These are phyloP conservation scores for Mycena alexandri DNA, from an alignment of 768 basidiomycete genomes.

Conservation along the genomic window DNA sequence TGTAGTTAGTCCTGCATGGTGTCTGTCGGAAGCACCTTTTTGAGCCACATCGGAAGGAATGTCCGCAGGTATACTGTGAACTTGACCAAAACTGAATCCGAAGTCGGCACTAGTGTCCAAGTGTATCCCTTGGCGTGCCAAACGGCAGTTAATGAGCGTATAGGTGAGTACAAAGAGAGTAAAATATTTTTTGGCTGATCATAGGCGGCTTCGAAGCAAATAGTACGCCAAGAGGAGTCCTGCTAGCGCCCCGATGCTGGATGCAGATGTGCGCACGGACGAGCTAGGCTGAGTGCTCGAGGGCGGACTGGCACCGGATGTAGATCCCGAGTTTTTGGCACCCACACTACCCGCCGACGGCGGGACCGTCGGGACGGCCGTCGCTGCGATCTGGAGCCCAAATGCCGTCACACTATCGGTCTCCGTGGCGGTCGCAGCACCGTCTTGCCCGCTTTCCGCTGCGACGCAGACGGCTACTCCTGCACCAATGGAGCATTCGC, in stretches of 20 bases:
- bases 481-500: conserved; percentile 43
- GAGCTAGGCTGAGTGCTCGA: conserved; percentile 8
- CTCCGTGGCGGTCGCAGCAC: conserved; percentile 4
- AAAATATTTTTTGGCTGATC: neutral
- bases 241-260: conserved; percentile 6
- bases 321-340: neutral
- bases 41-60: too few relatives aligned
- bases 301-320: neutral
- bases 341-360: neutral
- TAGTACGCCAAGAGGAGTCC: conserved; percentile 6
- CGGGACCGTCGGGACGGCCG: neutral
- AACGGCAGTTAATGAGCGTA: conserved; percentile 35
- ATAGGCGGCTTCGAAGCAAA: conserved; percentile 8
- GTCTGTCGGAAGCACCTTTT: too few relatives aligned
- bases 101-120: too few relatives aligned
- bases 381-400: conserved; percentile 42
- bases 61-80: too few relatives aligned
- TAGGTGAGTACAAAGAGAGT: conserved; percentile 20
- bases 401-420: conserved; percentile 45
- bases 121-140: conserved; percentile 19
- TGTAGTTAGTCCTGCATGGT: too few relatives aligned
- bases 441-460: neutral
- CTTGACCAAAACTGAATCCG: too few relatives aligned
- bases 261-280: neutral
- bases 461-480: conserved; percentile 43